Base-by-base conservation (phyloP, 2,329 filamentous ascomycete species). In the Triangularia verruculosa region DNA sequence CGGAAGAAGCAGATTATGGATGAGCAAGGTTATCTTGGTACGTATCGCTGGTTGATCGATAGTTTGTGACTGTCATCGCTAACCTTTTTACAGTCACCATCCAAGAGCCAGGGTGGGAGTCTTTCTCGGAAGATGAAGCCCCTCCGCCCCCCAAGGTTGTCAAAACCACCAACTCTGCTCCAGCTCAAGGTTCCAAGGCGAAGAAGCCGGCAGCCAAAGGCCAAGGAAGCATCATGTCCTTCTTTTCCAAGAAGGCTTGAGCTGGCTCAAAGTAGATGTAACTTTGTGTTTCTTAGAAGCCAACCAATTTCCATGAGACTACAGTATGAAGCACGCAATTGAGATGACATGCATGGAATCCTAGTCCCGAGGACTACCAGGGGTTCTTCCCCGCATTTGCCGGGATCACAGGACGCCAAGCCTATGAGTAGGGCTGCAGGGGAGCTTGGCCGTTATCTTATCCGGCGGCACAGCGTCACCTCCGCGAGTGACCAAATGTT, bases 161-260 rank as follows among this genome's bases (percentile, higher is more conserved):
- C 73, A 87, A 86, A 72, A 72, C 79, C 6, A 89, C 86, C 65
- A 67, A 76, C 59, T 69, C 74, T 60, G 79, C 78, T 6, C 74
- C 78, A 64, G 78, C 79, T 22, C 74, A 78, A 5, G 73, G 75
- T 7, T 68, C 73, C 54, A 86, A 83, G 69, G 74, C 80, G 24
- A 87, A 84, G 70, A 89, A 89, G 73, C 71, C 78, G 20, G 78
- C 78, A 1, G 78, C 80, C 1, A 91, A 92, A 72, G 76, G 85
- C 2, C 89, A 92, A 72, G 92, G 93, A 2, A 96, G 83, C 74
- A 96, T 97, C 73, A 96, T 93, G 89, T 92, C 89, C 0, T 97
- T 97, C 78, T 97, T 97, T 76, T 83, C 84, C 51, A 97, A 96
- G 80, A 95, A 93, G 72, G 90, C 60, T 72, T 61, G 6, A 59